Evolutionary conservation across 768 basidiomycete species (phyloP).

Genomic region (Serendipita indica): DNA sequence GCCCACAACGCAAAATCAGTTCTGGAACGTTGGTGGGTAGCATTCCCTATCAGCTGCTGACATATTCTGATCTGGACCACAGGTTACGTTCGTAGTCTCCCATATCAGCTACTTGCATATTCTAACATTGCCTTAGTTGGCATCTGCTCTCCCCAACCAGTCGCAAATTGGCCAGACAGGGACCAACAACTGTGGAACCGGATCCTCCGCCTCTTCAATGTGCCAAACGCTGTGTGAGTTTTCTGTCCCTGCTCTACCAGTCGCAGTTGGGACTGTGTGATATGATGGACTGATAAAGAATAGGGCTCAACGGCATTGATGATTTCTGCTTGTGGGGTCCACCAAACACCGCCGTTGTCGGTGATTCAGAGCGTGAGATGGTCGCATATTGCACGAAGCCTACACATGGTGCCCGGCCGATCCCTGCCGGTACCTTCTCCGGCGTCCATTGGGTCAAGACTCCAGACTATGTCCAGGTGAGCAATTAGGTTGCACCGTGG

Average conservation of each 20-base stretch:
- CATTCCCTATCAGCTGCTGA: too few relatives aligned
- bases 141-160: slow-evolving; percentile 22
- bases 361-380: slow-evolving; percentile 41
- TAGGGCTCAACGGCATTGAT: slow-evolving; percentile 1
- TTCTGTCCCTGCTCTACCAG: background rate
- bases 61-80: too few relatives aligned
- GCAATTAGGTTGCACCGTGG: slow-evolving; percentile 14
- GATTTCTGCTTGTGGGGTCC: slow-evolving; percentile 14
- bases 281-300: background rate
- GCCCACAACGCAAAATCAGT: slow-evolving; percentile 24
- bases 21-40: slow-evolving; percentile 40
- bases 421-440: slow-evolving; percentile 28
- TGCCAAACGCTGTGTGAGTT: slow-evolving; percentile 38
- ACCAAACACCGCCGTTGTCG: slow-evolving; percentile 40
- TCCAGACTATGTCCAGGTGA: slow-evolving; percentile 29
- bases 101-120: too few relatives aligned
- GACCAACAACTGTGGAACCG: slow-evolving; percentile 50
- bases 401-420: slow-evolving; percentile 28
- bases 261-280: background rate
- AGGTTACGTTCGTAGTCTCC: too few relatives aligned
- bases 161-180: slow-evolving; percentile 46
- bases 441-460: slow-evolving; percentile 32
- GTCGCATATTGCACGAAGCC: slow-evolving; percentile 41
- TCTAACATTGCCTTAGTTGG: too few relatives aligned
- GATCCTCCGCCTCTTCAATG: slow-evolving; percentile 36